Conservation (phyloP, 257 asterid species). For the Solanum piurae region DNA sequence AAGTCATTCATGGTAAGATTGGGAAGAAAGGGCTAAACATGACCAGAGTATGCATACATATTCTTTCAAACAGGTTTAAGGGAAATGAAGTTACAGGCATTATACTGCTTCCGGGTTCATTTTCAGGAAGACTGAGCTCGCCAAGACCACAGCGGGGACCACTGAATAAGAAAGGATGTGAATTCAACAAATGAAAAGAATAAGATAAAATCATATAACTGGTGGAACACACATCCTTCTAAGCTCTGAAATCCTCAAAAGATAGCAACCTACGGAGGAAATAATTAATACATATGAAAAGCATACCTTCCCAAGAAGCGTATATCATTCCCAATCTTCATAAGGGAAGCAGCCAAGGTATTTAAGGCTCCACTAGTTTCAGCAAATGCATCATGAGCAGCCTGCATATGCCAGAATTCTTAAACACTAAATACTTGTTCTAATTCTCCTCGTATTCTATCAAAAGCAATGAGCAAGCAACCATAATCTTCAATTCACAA, state of each 20-base stretch:
- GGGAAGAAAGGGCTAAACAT: background rate
- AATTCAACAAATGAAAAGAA: constrained; percentile 1
- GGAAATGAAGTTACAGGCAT: constrained; percentile 66
- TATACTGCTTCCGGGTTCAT: constrained; percentile 99
- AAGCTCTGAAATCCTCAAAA: background rate
- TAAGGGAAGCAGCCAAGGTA: constrained; percentile 81
- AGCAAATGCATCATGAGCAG: constrained; percentile 95
- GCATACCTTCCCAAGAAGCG: constrained; percentile 92
- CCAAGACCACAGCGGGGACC: constrained; percentile 99
- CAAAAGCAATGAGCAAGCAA: background rate
- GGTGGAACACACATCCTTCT: constrained; percentile 2
- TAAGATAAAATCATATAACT: background rate
- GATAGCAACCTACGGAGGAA: background rate
- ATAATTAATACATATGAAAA: constrained; percentile 9
- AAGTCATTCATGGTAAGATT: background rate
- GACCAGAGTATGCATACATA: background rate
- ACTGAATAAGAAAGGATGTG: constrained; percentile 36
- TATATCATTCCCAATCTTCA: constrained; percentile 95
- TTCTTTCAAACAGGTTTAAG: constrained; percentile 1
- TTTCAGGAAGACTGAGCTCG: constrained; percentile 95
- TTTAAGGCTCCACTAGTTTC: constrained; percentile 94
- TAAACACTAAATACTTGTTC: background rate
- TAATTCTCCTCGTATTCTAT: background rate
- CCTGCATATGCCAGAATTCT: constrained; percentile 37
- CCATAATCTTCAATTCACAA: background rate